Conservation (phyloP, 2,329 filamentous ascomycete species). For the Byssoonygena ceratinophila region DNA sequence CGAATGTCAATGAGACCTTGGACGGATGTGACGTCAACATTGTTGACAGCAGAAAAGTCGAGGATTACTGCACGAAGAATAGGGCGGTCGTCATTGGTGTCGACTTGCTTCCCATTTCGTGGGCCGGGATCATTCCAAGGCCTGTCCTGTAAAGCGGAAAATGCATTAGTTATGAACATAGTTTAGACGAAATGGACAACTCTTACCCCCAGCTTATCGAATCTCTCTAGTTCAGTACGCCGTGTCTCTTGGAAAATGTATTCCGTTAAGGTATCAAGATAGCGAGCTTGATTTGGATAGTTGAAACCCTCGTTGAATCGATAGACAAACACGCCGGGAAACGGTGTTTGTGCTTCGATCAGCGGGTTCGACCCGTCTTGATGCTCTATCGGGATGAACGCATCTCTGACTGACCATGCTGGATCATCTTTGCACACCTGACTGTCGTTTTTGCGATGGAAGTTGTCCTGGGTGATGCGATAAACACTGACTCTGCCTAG, state of each 20-base stretch:
- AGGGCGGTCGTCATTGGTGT: conserved; percentile 30
- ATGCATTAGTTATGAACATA: neutral
- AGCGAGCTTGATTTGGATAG: conserved; percentile 45
- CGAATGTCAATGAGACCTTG: conserved; percentile 47
- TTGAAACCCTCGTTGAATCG: conserved; percentile 48
- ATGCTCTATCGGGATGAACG: conserved; percentile 42
- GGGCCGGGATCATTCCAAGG: conserved; percentile 48
- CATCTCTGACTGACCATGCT: conserved; percentile 26
- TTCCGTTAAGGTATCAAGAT: conserved; percentile 42
- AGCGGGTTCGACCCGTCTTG: conserved; percentile 44
- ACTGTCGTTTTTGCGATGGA: conserved; percentile 14
- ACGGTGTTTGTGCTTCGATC: conserved; percentile 38
- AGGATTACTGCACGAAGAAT: conserved; percentile 46
- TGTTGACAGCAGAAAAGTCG: conserved; percentile 47
- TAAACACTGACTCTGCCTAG: conserved; percentile 29
- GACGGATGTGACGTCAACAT: conserved; percentile 47
- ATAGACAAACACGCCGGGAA: conserved; percentile 48
- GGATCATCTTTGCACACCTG: conserved; percentile 14
- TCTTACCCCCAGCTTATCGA: conserved; percentile 15
- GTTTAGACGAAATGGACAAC: neutral
- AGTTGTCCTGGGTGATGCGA: conserved; percentile 17
- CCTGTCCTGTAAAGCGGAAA: conserved; percentile 29
- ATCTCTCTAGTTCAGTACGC: conserved; percentile 34
- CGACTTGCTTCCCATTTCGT: conserved; percentile 16
- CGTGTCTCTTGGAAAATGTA: conserved; percentile 40